A percentile compares a stretch with the other conserved stretches of the same genome.
These are phyloP conservation scores for Fonsecaea pedrosoi DNA, from an alignment of 2,329 filamentous ascomycete genomes.

Conservation along the genomic window DNA sequence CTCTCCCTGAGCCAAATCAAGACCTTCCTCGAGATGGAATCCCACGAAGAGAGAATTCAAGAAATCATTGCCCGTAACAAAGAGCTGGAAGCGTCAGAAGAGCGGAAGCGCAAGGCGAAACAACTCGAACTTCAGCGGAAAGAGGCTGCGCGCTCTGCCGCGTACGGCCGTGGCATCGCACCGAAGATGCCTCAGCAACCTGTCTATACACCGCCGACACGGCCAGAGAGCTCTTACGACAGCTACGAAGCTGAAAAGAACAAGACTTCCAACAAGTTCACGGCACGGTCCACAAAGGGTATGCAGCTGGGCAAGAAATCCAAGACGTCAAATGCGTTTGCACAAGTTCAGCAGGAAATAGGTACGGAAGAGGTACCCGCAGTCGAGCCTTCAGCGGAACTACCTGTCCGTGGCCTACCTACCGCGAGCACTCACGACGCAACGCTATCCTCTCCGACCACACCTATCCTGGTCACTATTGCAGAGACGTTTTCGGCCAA, in stretches of 20 bases:
- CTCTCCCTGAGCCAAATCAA: constrained; percentile 96
- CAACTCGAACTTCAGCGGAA: constrained; percentile 99
- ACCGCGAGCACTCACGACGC: constrained; percentile 47
- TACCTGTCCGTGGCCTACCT: constrained; percentile 60
- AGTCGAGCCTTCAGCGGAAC: constrained; percentile 49
- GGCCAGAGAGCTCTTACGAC: constrained; percentile 76
- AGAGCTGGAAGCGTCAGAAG: constrained; percentile 95
- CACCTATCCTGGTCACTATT: constrained; percentile 86
- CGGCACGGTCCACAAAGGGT: constrained; percentile 80
- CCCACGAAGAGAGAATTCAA: constrained; percentile 97
- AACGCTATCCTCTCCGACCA: constrained; percentile 70
- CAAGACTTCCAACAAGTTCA: constrained; percentile 76
- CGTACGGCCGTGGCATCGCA: constrained; percentile 60
- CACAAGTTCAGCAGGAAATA: constrained; percentile 89
- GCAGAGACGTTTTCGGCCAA: constrained; percentile 90
- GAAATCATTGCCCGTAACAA: constrained; percentile 99
- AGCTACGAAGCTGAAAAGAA: constrained; percentile 98
- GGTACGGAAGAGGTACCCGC: constrained; percentile 68
- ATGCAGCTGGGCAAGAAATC: constrained; percentile 99
- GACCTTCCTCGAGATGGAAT: constrained; percentile 99
- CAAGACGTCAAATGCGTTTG: constrained; percentile 96
- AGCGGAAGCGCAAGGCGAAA: constrained; percentile 98
- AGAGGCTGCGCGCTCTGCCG: constrained; percentile 79
- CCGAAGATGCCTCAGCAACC: constrained; percentile 83
- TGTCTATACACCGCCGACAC: constrained; percentile 81